Conservation (phyloP, 1,139 yeast genomes). For the Blastobotrys buckinghamii region DNA sequence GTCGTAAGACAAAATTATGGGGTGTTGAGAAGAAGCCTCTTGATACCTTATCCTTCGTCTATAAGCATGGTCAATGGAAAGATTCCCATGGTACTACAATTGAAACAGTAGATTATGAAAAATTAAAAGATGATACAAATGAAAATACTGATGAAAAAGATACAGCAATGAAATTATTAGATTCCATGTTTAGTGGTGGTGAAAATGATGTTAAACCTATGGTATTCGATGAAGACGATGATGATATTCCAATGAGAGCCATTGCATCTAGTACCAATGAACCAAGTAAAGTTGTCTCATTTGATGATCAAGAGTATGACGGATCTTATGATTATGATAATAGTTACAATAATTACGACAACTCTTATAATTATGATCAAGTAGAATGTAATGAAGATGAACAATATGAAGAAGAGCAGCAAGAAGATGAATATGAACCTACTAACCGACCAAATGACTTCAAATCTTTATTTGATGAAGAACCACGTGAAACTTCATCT, state of each 20-base stretch:
- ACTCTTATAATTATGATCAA: slow-evolving; percentile 1
- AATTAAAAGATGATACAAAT: slow-evolving; percentile 14
- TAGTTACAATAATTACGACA: slow-evolving; percentile 13
- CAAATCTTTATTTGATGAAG: slow-evolving; percentile 5
- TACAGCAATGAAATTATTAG: slow-evolving; percentile 23
- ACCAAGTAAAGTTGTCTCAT: neutral
- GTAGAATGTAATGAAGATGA: slow-evolving; percentile 20
- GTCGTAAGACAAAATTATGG: slow-evolving; percentile 86
- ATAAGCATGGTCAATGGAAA: slow-evolving; percentile 66
- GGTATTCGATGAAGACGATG: slow-evolving; percentile 31
- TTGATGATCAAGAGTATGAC: slow-evolving; percentile 32
- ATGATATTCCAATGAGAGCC: slow-evolving; percentile 26
- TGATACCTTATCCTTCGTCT: slow-evolving; percentile 59
- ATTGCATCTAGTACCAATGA: neutral
- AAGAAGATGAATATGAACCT: neutral
- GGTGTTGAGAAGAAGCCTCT: slow-evolving; percentile 67
- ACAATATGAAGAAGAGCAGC: neutral
- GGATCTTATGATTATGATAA: slow-evolving; percentile 33
- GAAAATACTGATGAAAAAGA: slow-evolving; percentile 20
- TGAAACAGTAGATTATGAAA: slow-evolving; percentile 38
- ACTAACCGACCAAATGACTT: neutral
- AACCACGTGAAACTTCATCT: slow-evolving; percentile 11
- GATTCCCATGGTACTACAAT: slow-evolving; percentile 78
- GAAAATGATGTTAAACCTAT: slow-evolving; percentile 55
- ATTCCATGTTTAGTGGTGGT: slow-evolving; percentile 24